Conservation (phyloP, 2,329 filamentous ascomycete species). For the Simplicillium aogashimaense region DNA sequence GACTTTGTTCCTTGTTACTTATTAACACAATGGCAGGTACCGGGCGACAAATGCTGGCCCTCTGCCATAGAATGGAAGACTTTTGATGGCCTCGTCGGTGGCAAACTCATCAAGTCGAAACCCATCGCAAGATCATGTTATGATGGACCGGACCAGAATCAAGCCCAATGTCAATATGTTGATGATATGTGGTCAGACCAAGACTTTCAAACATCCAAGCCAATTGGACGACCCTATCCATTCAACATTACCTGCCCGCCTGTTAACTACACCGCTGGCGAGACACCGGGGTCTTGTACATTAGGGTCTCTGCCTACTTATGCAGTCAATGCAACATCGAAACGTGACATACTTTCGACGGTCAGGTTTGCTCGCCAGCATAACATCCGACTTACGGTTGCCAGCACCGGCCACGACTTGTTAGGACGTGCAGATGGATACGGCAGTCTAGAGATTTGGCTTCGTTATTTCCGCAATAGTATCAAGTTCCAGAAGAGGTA, state of each 20-base stretch:
- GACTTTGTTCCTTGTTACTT: too few relatives aligned
- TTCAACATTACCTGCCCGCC: slow-evolving; percentile 19
- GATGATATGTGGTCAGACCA: slow-evolving; percentile 14
- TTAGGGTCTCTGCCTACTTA: slow-evolving; percentile 14
- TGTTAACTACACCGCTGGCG: slow-evolving; percentile 11
- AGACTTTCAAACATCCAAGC: slow-evolving; percentile 14
- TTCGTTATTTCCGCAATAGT: slow-evolving; percentile 19
- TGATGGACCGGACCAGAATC: slow-evolving; percentile 10
- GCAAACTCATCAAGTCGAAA: slow-evolving; percentile 12
- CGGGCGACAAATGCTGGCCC: slow-evolving; percentile 13
- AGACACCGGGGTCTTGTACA: slow-evolving; percentile 8
- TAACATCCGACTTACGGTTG: slow-evolving; percentile 29
- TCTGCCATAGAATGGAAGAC: slow-evolving; percentile 7
- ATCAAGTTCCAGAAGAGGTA: slow-evolving; percentile 17
- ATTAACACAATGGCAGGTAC: slow-evolving; percentile 9
- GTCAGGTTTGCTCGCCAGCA: slow-evolving; percentile 24
- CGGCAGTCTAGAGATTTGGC: slow-evolving; percentile 21
- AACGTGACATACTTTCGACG: slow-evolving; percentile 24
- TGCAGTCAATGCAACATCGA: slow-evolving; percentile 13
- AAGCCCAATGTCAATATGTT: slow-evolving; percentile 11
- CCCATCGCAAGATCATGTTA: slow-evolving; percentile 17
- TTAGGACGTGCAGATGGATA: slow-evolving; percentile 22
- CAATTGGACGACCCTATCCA: slow-evolving; percentile 14
- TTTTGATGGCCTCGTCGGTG: slow-evolving; percentile 10
- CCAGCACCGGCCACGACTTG: slow-evolving; percentile 33